These are phyloP conservation scores for Fusarium torreyae DNA, from an alignment of 2,329 filamentous ascomycete genomes.

Conservation along the genomic window DNA sequence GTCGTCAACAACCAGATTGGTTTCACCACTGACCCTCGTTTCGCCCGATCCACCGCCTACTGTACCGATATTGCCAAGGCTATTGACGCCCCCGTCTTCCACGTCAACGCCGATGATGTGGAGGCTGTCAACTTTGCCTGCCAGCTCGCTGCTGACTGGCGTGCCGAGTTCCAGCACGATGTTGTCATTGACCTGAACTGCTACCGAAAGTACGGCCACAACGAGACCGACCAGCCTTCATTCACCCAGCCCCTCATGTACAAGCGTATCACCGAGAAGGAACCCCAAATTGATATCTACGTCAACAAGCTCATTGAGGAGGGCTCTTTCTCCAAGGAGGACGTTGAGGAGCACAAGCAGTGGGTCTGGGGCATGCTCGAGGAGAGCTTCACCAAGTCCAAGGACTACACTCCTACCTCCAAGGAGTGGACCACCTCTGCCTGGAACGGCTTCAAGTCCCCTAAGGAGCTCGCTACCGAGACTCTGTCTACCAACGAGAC, in stretches of 20 bases:
- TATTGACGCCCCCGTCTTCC: slow-evolving; percentile 98
- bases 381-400: slow-evolving; percentile 96
- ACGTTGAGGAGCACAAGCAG: slow-evolving; percentile 98
- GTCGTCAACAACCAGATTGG: slow-evolving; percentile 99
- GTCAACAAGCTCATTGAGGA: slow-evolving; percentile 91
- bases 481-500: slow-evolving; percentile 93
- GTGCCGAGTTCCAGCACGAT: slow-evolving; percentile 98
- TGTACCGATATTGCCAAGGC: slow-evolving; percentile 99
- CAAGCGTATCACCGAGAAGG: slow-evolving; percentile 92
- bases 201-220: slow-evolving; percentile 99
- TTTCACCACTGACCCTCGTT: slow-evolving; percentile 98
- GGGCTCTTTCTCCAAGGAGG: slow-evolving; percentile 96
- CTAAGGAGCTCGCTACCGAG: slow-evolving; percentile 96
- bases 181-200: slow-evolving; percentile 98
- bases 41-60: slow-evolving; percentile 97
- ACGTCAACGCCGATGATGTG: slow-evolving; percentile 98
- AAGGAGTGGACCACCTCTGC: slow-evolving; percentile 99
- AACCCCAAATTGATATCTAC: slow-evolving; percentile 90
- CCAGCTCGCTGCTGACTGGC: slow-evolving; percentile 97
- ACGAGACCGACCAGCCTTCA: slow-evolving; percentile 98
- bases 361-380: slow-evolving; percentile 99
- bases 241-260: slow-evolving; percentile 99
- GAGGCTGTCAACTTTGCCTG: slow-evolving; percentile 99
- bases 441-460: slow-evolving; percentile 99
- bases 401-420: slow-evolving; percentile 95